Conservation (phyloP, 495 filamentous ascomycete species). For the Patellaria atrata region DNA sequence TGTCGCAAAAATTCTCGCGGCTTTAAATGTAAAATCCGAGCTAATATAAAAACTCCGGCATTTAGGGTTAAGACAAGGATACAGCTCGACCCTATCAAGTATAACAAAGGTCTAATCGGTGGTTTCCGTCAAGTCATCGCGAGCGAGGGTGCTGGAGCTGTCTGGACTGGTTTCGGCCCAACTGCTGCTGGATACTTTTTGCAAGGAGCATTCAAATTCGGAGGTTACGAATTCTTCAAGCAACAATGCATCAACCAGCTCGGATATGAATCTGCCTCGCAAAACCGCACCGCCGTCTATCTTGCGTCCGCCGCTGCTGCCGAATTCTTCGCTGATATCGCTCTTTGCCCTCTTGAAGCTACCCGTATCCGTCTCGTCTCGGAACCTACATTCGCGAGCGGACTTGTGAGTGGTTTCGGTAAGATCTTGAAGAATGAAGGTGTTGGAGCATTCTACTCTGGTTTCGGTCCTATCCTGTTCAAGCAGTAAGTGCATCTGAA, state of each 20-base stretch:
- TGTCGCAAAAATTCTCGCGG: not conserved
- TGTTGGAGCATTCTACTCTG: conserved; percentile 31
- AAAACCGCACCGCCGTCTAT: conserved; percentile 33
- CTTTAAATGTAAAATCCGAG: no score
- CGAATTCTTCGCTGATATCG: conserved; percentile 34
- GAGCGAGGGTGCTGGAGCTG: conserved; percentile 28
- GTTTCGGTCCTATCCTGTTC: conserved; percentile 34
- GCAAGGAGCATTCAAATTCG: conserved; percentile 34
- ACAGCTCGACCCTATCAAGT: conserved; percentile 31
- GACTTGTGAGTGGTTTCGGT: conserved; percentile 27
- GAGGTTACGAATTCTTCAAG: conserved; percentile 36
- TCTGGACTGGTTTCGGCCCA: conserved; percentile 29
- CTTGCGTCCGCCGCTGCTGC: conserved; percentile 29
- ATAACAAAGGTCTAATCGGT: conserved; percentile 32
- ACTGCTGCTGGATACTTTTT: conserved; percentile 33
- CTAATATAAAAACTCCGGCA: conserved; percentile 10
- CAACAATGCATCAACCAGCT: conserved; percentile 29
- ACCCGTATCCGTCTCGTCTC: conserved; percentile 30
- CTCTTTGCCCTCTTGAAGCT: conserved; percentile 31
- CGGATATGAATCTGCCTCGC: conserved; percentile 29
- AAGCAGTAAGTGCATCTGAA: conserved; percentile 43
- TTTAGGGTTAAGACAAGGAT: conserved; percentile 32
- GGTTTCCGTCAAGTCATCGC: conserved; percentile 31
- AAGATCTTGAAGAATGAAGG: conserved; percentile 31
- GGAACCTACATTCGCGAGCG: conserved; percentile 30